phyloP scores from a whole-genome alignment of 352 stramenopile species.

The Phytopythium vexans region DNA sequence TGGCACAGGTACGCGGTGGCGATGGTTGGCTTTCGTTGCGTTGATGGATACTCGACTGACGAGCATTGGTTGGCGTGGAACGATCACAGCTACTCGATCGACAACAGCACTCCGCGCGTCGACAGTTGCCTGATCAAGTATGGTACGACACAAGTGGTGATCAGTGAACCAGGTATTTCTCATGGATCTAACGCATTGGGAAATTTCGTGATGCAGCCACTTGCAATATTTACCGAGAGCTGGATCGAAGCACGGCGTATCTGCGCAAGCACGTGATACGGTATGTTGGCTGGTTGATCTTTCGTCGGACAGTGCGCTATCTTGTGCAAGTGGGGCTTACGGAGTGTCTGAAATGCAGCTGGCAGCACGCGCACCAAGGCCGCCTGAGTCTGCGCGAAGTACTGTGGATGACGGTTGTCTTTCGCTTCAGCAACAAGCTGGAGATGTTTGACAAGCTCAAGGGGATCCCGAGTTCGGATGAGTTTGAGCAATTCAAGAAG shows the following conservation, averaged over 20 bases:
- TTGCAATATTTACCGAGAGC: conserved; percentile 82
- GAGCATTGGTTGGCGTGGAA: not conserved
- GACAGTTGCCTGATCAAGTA: conserved; percentile 73
- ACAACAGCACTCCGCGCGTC: conserved; percentile 62
- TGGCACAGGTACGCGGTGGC: conserved; percentile 51
- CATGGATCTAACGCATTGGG: conserved; percentile 1
- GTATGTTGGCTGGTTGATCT: conserved; percentile 4
- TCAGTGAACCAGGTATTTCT: not conserved
- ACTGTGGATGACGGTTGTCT: conserved; percentile 79
- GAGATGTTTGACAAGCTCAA: conserved; percentile 80
- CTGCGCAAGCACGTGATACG: conserved; percentile 75
- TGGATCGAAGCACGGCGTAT: conserved; percentile 80
- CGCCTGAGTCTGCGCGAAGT: conserved; percentile 67
- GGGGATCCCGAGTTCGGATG: conserved; percentile 71
- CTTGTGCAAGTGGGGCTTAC: not conserved
- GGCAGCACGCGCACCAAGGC: conserved; percentile 70
- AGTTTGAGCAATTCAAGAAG: conserved; percentile 65
- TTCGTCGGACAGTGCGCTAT: not conserved
- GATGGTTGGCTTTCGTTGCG: not conserved
- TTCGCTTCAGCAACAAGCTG: conserved; percentile 80
- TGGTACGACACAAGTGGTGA: conserved; percentile 29
- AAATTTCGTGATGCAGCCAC: conserved; percentile 33
- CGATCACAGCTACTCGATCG: conserved; percentile 57
- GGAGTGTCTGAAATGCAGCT: conserved; percentile 14
- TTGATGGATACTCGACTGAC: not conserved